Conservation (phyloP, 1,139 yeast species). For the Pichia sp. region DNA sequence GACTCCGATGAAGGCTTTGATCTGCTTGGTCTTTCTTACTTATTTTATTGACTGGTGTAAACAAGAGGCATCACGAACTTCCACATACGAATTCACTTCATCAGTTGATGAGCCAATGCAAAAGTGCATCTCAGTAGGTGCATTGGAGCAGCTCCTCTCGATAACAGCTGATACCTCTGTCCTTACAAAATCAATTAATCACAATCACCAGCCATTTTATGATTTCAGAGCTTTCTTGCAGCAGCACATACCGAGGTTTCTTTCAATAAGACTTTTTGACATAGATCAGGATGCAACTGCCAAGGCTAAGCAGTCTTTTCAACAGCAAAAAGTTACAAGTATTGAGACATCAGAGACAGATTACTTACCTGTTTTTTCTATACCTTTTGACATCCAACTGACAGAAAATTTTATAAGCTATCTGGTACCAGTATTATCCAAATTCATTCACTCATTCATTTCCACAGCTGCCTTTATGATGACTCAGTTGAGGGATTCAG, state of each 20-base stretch:
- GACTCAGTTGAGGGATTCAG: slow-evolving; percentile 76
- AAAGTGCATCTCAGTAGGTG: slow-evolving; percentile 60
- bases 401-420: slow-evolving; percentile 30
- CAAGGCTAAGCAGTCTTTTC: slow-evolving; percentile 24
- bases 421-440: slow-evolving; percentile 39
- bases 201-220: slow-evolving; percentile 40
- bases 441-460: slow-evolving; percentile 58
- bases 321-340: slow-evolving; percentile 23
- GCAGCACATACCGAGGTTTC: slow-evolving; percentile 55
- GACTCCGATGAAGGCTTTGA: slow-evolving; percentile 56
- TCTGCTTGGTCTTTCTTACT: slow-evolving; percentile 57
- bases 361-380: slow-evolving; percentile 28
- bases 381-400: slow-evolving; percentile 35
- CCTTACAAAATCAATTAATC: slow-evolving; percentile 23
- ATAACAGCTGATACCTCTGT: slow-evolving; percentile 64
- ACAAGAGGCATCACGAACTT: slow-evolving; percentile 31
- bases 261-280: slow-evolving; percentile 44
- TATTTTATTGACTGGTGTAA: slow-evolving; percentile 73
- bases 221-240: slow-evolving; percentile 69
- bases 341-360: slow-evolving; percentile 25
- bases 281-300: slow-evolving; percentile 35
- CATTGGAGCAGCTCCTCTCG: slow-evolving; percentile 72
- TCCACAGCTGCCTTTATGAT: slow-evolving; percentile 74
- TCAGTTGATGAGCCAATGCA: slow-evolving; percentile 50
- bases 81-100: slow-evolving; percentile 40